Conservation (phyloP, 768 basidiomycete species). For the Hericium erinaceus region DNA sequence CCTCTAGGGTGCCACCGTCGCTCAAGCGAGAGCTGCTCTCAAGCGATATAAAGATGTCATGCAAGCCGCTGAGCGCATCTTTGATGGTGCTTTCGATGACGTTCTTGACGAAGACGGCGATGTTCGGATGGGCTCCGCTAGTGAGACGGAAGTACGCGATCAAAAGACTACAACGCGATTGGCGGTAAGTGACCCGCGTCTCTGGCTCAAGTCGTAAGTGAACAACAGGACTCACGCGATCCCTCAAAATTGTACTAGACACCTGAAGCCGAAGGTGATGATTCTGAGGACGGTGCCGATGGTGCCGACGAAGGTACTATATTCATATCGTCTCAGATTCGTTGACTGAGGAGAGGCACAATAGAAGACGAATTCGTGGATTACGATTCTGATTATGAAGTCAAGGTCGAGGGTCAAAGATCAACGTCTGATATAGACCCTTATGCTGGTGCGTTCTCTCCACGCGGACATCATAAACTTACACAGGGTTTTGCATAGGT, state of each 20-base stretch:
- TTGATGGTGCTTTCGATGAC: constrained; percentile 77
- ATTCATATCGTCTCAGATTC: not conserved
- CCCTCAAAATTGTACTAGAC: constrained; percentile 30
- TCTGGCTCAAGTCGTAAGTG: not conserved
- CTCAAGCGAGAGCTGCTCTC: constrained; percentile 79
- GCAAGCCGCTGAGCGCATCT: constrained; percentile 81
- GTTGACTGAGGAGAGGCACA: not conserved
- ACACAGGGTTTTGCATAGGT: constrained; percentile 33
- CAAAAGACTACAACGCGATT: not conserved
- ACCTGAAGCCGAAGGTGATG: constrained; percentile 45
- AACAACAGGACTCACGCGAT: not conserved
- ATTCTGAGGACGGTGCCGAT: constrained; percentile 31
- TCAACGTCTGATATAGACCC: constrained; percentile 65
- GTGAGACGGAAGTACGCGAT: constrained; percentile 1
- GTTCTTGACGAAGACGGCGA: constrained; percentile 46
- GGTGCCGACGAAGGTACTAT: constrained; percentile 33
- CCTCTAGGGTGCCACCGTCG: constrained; percentile 69
- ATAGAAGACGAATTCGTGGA: constrained; percentile 55
- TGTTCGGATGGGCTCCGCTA: constrained; percentile 12
- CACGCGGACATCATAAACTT: not conserved
- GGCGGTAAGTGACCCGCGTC: constrained; percentile 6
- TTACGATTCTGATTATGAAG: constrained; percentile 76
- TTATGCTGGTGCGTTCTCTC: constrained; percentile 56
- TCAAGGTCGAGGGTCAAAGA: constrained; percentile 29
- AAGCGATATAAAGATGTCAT: constrained; percentile 80